A percentile compares a stretch with the other conserved stretches of the same genome.
Conservation (phyloP, 1,284 basidiomycete species). For the Sporisorium exsertum region DNA sequence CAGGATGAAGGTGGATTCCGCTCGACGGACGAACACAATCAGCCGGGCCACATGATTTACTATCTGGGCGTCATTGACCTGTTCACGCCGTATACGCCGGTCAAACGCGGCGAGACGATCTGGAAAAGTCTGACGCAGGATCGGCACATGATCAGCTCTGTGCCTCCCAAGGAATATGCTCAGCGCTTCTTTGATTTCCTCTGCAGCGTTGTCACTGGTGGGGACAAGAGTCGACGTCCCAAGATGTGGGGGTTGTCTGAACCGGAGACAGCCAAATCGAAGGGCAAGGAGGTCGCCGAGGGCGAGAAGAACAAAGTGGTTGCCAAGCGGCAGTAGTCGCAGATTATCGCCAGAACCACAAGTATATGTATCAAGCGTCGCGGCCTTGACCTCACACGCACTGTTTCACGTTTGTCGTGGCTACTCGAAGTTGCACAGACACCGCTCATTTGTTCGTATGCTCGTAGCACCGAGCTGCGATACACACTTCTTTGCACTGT, state of each 20-base stretch:
- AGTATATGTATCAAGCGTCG: background rate
- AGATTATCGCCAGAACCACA: background rate
- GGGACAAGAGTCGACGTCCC: slow-evolving; percentile 50
- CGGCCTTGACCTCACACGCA: background rate
- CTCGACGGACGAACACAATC: slow-evolving; percentile 87
- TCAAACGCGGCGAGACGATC: slow-evolving; percentile 87
- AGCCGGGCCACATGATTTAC: slow-evolving; percentile 83
- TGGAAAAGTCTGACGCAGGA: slow-evolving; percentile 84
- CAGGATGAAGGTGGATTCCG: slow-evolving; percentile 94
- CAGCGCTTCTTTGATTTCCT: slow-evolving; percentile 64
- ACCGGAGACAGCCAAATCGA: slow-evolving; percentile 17
- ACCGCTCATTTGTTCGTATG: background rate
- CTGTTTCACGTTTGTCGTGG: background rate
- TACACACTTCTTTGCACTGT: slow-evolving; percentile 2
- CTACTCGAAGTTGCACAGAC: background rate
- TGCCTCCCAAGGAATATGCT: slow-evolving; percentile 64
- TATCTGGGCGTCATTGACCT: slow-evolving; percentile 74
- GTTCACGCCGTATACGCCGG: slow-evolving; percentile 80
- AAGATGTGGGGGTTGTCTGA: slow-evolving; percentile 52
- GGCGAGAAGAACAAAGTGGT: background rate
- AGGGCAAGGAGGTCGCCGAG: slow-evolving; percentile 9
- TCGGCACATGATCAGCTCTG: slow-evolving; percentile 60
- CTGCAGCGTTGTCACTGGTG: slow-evolving; percentile 49
- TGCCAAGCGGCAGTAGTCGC: background rate
- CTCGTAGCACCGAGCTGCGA: background rate